Evolutionary conservation across 2,329 filamentous ascomycete genomes (phyloP).

Genomic region (Sporothrix inflata): DNA sequence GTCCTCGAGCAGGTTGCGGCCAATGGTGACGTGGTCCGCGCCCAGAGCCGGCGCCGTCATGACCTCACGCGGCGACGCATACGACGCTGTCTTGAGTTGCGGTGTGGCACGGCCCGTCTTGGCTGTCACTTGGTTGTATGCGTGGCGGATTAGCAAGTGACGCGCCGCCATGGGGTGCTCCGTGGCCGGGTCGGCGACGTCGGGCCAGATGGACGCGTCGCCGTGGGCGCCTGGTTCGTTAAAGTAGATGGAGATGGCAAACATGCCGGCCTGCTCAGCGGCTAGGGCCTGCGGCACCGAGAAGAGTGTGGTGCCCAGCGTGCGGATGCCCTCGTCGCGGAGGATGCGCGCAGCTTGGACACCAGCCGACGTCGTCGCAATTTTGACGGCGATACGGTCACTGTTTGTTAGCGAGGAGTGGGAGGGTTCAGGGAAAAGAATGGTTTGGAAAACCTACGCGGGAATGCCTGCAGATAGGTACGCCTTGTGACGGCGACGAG

Average conservation of each 20-base stretch:
- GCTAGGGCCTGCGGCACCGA: constrained; percentile 7
- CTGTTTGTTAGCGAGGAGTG: not conserved
- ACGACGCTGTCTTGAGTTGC: constrained; percentile 19
- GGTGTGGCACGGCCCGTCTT: constrained; percentile 5
- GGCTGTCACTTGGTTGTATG: not conserved
- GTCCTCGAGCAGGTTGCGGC: constrained; percentile 14
- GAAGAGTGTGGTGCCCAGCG: constrained; percentile 3
- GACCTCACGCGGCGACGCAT: constrained; percentile 12
- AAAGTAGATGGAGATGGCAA: constrained; percentile 22
- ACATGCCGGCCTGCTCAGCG: constrained; percentile 16
- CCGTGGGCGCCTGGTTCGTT: constrained; percentile 17
- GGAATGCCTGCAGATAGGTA: not conserved
- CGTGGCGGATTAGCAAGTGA: constrained; percentile 17
- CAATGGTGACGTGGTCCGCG: constrained; percentile 20
- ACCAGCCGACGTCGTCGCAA: not conserved
- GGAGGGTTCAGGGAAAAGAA: too few species aligned
- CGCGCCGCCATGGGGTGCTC: constrained; percentile 16
- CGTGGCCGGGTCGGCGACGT: not conserved
- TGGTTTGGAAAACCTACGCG: not conserved
- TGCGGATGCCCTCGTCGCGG: not conserved
- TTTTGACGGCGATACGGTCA: not conserved
- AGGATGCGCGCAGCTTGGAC: not conserved
- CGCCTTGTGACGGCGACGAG: not conserved
- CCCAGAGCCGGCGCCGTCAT: constrained; percentile 2
- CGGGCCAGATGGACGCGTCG: constrained; percentile 20